Conservation (phyloP, 2,329 filamentous ascomycete genomes). For the Thielaviopsis euricoi region DNA sequence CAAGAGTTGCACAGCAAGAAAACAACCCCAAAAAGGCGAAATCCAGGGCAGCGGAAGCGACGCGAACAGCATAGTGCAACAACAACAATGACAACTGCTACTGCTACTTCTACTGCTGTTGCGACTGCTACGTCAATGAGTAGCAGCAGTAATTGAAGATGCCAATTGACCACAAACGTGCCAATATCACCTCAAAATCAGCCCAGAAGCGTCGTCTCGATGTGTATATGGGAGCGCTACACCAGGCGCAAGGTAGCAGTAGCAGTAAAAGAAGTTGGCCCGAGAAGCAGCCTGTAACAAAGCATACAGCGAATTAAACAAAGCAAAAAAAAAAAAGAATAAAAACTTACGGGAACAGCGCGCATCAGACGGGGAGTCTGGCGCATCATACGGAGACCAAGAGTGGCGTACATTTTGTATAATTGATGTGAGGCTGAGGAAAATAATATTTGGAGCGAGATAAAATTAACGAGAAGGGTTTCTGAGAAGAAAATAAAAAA, state of each 20-base stretch:
- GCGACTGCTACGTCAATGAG: no score
- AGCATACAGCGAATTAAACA: not conserved
- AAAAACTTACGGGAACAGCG: constrained; percentile 52
- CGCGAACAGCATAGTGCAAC: not conserved
- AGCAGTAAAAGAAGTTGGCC: not conserved
- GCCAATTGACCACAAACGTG: not conserved
- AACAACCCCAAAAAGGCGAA: not conserved
- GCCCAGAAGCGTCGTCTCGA: constrained; percentile 1
- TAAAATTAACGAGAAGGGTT: not conserved
- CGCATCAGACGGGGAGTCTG: constrained; percentile 50
- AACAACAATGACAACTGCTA: not conserved
- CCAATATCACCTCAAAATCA: constrained; percentile 7
- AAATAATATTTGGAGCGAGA: constrained; percentile 4
- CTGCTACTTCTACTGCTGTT: no score
- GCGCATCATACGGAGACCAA: constrained; percentile 49
- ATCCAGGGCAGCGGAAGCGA: not conserved
- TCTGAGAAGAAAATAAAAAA: not conserved
- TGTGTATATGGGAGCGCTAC: not conserved
- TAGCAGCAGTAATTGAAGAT: not conserved
- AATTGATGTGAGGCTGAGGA: not conserved
- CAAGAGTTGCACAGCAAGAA: not conserved
- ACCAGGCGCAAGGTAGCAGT: not conserved
- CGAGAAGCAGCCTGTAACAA: not conserved
- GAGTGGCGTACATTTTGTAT: constrained; percentile 47
- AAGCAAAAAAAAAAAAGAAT: not conserved